phyloP scores from a whole-genome alignment of 1,284 basidiomycete species.

The Ceraceosorus bombacis region DNA sequence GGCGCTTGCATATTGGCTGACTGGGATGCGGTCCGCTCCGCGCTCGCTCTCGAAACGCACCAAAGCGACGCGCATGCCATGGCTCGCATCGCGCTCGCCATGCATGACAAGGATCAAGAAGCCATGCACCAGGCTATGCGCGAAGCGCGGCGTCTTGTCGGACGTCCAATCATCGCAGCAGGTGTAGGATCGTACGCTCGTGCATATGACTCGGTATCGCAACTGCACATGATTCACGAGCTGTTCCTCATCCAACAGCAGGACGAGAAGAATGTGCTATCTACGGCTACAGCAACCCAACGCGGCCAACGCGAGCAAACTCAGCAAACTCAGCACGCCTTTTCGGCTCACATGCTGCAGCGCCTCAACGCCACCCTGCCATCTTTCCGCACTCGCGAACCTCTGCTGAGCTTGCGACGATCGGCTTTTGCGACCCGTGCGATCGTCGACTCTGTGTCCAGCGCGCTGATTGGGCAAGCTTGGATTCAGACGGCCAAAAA shows the following conservation, averaged over 20 bases:
- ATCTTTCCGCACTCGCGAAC: conserved; percentile 84
- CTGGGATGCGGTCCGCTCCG: conserved; percentile 59
- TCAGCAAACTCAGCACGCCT: no score
- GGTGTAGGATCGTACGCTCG: conserved; percentile 68
- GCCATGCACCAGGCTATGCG: conserved; percentile 53
- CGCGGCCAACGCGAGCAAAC: no score
- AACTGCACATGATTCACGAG: conserved; percentile 83
- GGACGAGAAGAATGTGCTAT: conserved; percentile 48
- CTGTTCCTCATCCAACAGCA: conserved; percentile 60
- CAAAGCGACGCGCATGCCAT: conserved; percentile 63
- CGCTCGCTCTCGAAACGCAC: conserved; percentile 56
- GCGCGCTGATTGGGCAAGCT: conserved; percentile 64
- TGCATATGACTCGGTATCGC: conserved; percentile 76
- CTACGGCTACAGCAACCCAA: conserved; percentile 10
- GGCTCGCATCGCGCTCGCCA: conserved; percentile 72
- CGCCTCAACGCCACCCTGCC: conserved; percentile 74
- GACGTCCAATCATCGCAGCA: conserved; percentile 70
- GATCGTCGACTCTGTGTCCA: conserved; percentile 35
- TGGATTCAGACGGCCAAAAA: conserved; percentile 94
- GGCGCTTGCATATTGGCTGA: conserved; percentile 92
- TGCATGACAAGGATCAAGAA: conserved; percentile 56
- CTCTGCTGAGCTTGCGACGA: conserved; percentile 78
- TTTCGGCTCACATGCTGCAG: conserved; percentile 52
- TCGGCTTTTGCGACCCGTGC: conserved; percentile 68
- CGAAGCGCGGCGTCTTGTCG: conserved; percentile 67